Percentiles rank a stretch among this genome's conserved stretches.
These are phyloP conservation scores for Yamadazyma phyllophila DNA, from an alignment of 805 yeast species.

Conservation along the genomic window DNA sequence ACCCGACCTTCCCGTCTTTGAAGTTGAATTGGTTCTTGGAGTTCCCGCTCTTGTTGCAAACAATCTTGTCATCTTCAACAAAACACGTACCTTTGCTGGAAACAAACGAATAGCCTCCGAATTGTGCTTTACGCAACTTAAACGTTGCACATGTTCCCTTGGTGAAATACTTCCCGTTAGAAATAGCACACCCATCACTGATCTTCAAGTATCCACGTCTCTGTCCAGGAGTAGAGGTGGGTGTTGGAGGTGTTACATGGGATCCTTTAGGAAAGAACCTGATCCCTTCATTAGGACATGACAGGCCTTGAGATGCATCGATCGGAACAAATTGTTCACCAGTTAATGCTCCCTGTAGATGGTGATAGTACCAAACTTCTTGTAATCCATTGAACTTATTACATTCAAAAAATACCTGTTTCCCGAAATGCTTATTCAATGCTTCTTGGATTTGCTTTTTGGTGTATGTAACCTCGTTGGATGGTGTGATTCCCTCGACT, in stretches of 20 bases:
- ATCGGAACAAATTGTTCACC: conserved; percentile 60
- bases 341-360: conserved; percentile 69
- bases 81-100: conserved; percentile 78
- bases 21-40: conserved; percentile 40
- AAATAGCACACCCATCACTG: conserved; percentile 68
- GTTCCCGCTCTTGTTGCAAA: conserved; percentile 18
- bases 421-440: conserved; percentile 29
- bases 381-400: conserved; percentile 40
- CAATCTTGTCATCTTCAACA: conserved; percentile 24
- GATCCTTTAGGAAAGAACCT: conserved; percentile 64
- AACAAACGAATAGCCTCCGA: conserved; percentile 70
- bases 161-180: conserved; percentile 81
- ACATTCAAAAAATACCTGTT: conserved; percentile 37
- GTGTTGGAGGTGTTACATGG: conserved; percentile 20
- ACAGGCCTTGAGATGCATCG: conserved; percentile 51
- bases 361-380: conserved; percentile 83
- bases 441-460: conserved; percentile 31
- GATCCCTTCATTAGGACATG: conserved; percentile 63
- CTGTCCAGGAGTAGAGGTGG: conserved; percentile 11
- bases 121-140: conserved; percentile 51
- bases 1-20: conserved; percentile 46
- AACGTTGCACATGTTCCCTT: conserved; percentile 85
- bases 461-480: conserved; percentile 31
- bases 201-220: conserved; percentile 13
- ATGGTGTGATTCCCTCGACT: conserved; percentile 36